Evolutionary conservation across 139 green algal genomes (phyloP).

Genomic region (Chlorella sp.): DNA sequence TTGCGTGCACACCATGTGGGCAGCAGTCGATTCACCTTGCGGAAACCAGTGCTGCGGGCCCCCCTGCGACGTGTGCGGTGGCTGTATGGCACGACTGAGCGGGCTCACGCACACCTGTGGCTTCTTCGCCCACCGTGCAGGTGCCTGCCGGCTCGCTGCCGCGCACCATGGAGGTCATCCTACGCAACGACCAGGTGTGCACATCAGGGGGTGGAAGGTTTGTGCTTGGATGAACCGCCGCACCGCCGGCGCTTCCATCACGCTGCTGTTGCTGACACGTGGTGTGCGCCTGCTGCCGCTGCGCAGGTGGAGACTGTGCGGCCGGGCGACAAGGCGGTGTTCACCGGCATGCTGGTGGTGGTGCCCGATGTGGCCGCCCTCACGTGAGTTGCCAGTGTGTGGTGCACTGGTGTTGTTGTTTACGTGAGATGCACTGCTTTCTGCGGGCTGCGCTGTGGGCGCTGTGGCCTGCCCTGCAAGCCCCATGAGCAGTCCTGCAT

Average conservation of each 20-base stretch:
- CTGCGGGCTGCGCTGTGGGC: neutral
- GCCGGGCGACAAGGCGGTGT: constrained; percentile 94
- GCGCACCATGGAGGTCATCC: constrained; percentile 95
- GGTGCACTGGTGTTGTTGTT: too few relatives aligned
- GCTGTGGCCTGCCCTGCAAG: neutral
- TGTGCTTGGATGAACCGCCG: neutral
- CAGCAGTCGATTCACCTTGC: too few relatives aligned
- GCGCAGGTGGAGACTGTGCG: constrained; percentile 88
- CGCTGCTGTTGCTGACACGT: neutral
- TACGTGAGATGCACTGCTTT: neutral
- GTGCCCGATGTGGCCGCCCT: constrained; percentile 92
- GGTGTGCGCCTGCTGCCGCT: neutral
- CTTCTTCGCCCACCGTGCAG: constrained; percentile 44
- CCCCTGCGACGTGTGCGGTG: too few relatives aligned
- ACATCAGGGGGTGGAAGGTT: neutral
- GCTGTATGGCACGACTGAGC: too few relatives aligned
- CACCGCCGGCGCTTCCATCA: too few relatives aligned
- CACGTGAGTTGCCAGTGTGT: constrained; percentile 28
- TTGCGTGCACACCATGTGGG: too few relatives aligned
- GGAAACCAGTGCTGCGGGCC: too few relatives aligned
- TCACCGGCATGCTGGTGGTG: constrained; percentile 93
- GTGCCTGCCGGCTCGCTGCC: constrained; percentile 94
- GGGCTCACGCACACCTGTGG: too few relatives aligned
- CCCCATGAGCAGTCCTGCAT: neutral
- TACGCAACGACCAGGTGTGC: constrained; percentile 81